Evolutionary conservation across 352 stramenopile genomes (phyloP), one percentile per base, ranked within the genome.

Genomic region (Peronospora destructor): DNA sequence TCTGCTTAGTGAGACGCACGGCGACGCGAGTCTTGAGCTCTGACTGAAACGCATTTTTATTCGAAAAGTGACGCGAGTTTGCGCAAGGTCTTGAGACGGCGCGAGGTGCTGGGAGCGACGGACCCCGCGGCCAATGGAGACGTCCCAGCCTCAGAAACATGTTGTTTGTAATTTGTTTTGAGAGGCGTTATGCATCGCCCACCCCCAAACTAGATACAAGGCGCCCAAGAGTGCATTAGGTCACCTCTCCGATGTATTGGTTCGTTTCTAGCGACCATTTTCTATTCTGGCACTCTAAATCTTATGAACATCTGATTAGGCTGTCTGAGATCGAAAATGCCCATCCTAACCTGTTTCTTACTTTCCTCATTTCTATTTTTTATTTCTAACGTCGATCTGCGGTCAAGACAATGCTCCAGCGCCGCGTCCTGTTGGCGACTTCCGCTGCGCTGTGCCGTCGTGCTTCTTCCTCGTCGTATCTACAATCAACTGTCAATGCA

Each of bases 1-100:
- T 72, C 28, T 71, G 61, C 30, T 61, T 65, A 12, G 70, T 76
- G 34, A 72, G 68, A 10, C 56, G 59, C 12, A 54, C 45, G 34
- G 49, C 38, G 33, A 53, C 14, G 11, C 39, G 55, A 13, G 58
- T 37, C 28, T 56, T 28, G 6, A 50, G 50, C 5, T 46, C 16
- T 26, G 39, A 6, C n/a, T 21, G 19, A 21, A 34, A 23, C 1
- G 34, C 0, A 2, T 33, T 21, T 16, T 61, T 66, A 36, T 68
- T 61, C 14, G 60, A 68, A 12, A 65, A 59, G 13, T 32, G 30
- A 1, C 55, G 50, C 0, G 12, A 42, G 37, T 52, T 33, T 12
- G 5, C 2, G 3, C 34, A 6, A 12, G 44, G 12, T 12, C 33
- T 54, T 10, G 34, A 28, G 6, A 11, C 1, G 2, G 30, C 19